Evolutionary conservation across 306 rosid genomes (phyloP), one percentile per base, ranked within the genome.

Genomic region (Trifolium subterraneum): DNA sequence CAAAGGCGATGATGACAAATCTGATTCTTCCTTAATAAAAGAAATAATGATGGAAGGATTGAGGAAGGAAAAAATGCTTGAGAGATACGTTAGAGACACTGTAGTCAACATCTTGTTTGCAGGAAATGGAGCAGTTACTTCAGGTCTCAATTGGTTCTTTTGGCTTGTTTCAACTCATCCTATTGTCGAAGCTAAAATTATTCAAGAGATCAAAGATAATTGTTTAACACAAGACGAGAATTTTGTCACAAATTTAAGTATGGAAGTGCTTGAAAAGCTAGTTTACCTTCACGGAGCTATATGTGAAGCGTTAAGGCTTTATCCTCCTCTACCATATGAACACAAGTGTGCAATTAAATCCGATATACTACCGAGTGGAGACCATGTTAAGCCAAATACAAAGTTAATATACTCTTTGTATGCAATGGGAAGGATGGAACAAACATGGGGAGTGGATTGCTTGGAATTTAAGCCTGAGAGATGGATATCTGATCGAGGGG

Each of bases 281-380:
- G 72, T 75, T 5, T 75, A 75, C 2, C 65, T 75, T 0, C 79
- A 64, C 52, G 79, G 79, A 48, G 79, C 79, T 22, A 50, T 75
- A 23, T 64, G 72, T 64, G 79, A 75, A 75, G 10, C 79, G 25
- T 38, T 75, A 41, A 64, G 72, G 55, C 79, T 64, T 64, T 75
- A 20, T 23, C 72, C 65, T 35, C 41, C 72, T 10, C 15, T 64
- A 1, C 79, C 65, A 1, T 36, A 51, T 36, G 50, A 75, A 15
- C 72, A 51, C 44, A 75, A 36, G 14, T 48, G 52, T 51, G 64
- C 79, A 6, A 18, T 51, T 0, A n/a, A 64, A 64, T 36, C 79
- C 6, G 79, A 75, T 16, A n/a, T 38, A 51, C 79, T 75, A 6
- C 72, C 79, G 2, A 75, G 79, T 75, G 79, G 65, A 38, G 20